phyloP scores from a whole-genome alignment of 2,329 filamentous ascomycete genomes.

The Penicillium sp. region DNA sequence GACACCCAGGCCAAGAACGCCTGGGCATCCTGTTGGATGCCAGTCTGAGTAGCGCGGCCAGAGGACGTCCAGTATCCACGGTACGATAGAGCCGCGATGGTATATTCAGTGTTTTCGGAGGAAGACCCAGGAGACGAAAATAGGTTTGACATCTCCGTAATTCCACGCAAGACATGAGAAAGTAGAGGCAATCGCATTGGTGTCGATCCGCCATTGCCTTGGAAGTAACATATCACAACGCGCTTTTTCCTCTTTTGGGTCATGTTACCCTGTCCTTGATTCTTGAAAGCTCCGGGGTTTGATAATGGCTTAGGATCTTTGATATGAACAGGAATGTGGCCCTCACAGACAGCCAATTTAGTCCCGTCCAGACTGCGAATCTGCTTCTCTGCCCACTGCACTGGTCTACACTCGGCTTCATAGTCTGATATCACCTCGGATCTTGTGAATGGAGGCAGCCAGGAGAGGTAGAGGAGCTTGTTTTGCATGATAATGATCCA shows the following conservation, averaged over 20 bases:
- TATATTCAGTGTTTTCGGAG: slow-evolving; percentile 25
- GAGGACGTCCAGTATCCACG: slow-evolving; percentile 77
- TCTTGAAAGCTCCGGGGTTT: slow-evolving; percentile 34
- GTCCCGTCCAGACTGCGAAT: slow-evolving; percentile 36
- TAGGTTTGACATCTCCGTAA: slow-evolving; percentile 8
- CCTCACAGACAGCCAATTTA: slow-evolving; percentile 63
- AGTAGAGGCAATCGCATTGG: slow-evolving; percentile 43
- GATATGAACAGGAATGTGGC: slow-evolving; percentile 51
- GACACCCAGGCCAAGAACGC: slow-evolving; percentile 65
- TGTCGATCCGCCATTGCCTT: slow-evolving; percentile 35
- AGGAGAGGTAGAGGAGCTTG: slow-evolving; percentile 78
- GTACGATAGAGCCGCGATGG: slow-evolving; percentile 55
- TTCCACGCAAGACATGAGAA: slow-evolving; percentile 44
- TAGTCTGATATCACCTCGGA: slow-evolving; percentile 67
- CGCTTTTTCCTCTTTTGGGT: slow-evolving; percentile 4
- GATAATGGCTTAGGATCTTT: slow-evolving; percentile 13
- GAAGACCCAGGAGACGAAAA: not conserved
- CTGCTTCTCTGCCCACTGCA: slow-evolving; percentile 65
- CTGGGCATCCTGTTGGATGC: slow-evolving; percentile 66
- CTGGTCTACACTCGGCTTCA: slow-evolving; percentile 55
- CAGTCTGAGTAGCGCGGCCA: slow-evolving; percentile 67
- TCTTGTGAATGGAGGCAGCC: slow-evolving; percentile 68
- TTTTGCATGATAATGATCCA: slow-evolving; percentile 79
- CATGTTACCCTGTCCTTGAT: not conserved
- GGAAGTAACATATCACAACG: slow-evolving; percentile 35